phyloP scores from a whole-genome alignment of 352 stramenopile genomes.

The Phytophthora megakarya region DNA sequence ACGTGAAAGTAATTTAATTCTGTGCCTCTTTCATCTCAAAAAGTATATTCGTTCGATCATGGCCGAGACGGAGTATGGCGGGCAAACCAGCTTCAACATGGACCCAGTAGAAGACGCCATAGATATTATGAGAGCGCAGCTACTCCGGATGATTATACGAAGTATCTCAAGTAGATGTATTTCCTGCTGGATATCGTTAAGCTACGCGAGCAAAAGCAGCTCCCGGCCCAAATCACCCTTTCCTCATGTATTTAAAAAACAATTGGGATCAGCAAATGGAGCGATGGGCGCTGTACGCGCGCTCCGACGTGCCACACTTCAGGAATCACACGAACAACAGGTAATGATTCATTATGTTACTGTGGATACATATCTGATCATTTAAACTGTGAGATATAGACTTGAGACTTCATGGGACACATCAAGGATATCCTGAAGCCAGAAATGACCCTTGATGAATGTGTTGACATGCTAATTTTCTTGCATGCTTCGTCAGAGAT shows the following conservation, averaged over 20 bases:
- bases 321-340: slow-evolving; percentile 13
- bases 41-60: slow-evolving; percentile 1
- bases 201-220: too few relatives aligned
- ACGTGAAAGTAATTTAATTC: not conserved
- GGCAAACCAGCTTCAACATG: not conserved
- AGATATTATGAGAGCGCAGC: not conserved
- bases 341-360: not conserved
- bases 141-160: not conserved
- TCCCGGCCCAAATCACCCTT: too few relatives aligned
- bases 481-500: slow-evolving; percentile 6
- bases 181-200: not conserved
- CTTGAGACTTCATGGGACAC: not conserved
- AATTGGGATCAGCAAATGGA: too few relatives aligned
- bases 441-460: slow-evolving; percentile 1
- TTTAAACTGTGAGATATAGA: too few relatives aligned
- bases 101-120: slow-evolving; percentile 1
- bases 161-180: slow-evolving; percentile 4
- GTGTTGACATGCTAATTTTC: slow-evolving; percentile 12
- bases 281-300: slow-evolving; percentile 5
- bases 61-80: not conserved
- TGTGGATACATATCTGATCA: too few relatives aligned
- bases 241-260: too few relatives aligned
- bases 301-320: slow-evolving; percentile 2
- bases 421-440: slow-evolving; percentile 5
- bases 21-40: slow-evolving; percentile 5